Evolutionary conservation across 2,329 filamentous ascomycete genomes (phyloP), one percentile per base, ranked within the genome.

Genomic region (Trichoderma citrinoviride): DNA sequence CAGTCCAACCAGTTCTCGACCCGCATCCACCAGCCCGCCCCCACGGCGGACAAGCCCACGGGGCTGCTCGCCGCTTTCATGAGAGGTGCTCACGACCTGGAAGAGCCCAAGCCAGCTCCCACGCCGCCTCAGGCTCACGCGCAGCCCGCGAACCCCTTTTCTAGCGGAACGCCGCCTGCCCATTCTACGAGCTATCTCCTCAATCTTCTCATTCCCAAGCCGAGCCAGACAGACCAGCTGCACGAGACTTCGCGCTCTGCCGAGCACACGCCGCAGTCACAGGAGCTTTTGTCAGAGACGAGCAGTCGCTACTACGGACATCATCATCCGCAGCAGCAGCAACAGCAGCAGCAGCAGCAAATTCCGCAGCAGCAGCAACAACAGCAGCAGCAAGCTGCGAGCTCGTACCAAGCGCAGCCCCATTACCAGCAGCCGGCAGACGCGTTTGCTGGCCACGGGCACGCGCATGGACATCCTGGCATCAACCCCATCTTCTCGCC

Each of bases 101-200:
- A 85, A 46, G 76, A 78, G 64, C 67, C 77, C 7, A 75, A 74
- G 66, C 71, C 71, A 44, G 69, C 66, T 29, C 57, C 63, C 25
- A 50, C 54, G 55, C 65, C 46, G 33, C 67, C 71, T 21, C 62
- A 70, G n/a, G 67, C 71, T 7, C 69, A 69, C 21, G 67, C 70
- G 12, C 72, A 72, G 66, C 65, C 73, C 3, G 63, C 71, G 50
- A 75, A 72, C 62, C 70, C 77, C 44, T 85, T 83, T 77, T 80
- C 77, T 27, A 77, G 80, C 27, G 79, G 80, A 40, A 80, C 84
- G 49, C 84, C 86, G 61, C 78, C 84, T 23, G 83, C 87, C 53
- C 89, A 92, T 75, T 91, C 93, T 5, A 91, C 96, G 76, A 89
- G 94, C 68, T 91, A 95, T 73, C 82, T 99, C 54, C 86, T 98